Conservation (phyloP, 345 rosid genomes). For the Ceriops zippeliana region DNA sequence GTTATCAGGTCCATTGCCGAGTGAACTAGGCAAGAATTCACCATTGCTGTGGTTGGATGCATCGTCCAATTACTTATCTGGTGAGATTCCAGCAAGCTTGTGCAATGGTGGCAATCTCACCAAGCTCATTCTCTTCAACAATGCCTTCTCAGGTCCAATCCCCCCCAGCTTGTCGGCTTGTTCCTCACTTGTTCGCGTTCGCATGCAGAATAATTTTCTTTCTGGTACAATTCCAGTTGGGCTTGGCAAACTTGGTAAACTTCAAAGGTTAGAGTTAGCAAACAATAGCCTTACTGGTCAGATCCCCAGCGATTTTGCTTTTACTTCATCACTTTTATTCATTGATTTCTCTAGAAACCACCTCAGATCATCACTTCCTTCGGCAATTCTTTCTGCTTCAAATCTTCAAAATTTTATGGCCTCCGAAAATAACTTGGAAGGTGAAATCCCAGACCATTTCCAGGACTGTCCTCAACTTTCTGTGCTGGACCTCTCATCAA, state of each 20-base stretch:
- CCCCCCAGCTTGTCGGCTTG: slow-evolving; percentile 59
- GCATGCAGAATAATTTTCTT: slow-evolving; percentile 75
- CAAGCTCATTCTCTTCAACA: slow-evolving; percentile 88
- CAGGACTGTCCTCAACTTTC: slow-evolving; percentile 91
- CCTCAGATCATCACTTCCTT: slow-evolving; percentile 61
- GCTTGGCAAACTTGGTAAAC: slow-evolving; percentile 71
- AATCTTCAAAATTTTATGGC: slow-evolving; percentile 65
- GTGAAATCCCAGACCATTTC: slow-evolving; percentile 84
- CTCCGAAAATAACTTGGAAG: slow-evolving; percentile 55
- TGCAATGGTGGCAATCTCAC: slow-evolving; percentile 77
- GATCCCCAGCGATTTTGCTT: slow-evolving; percentile 63
- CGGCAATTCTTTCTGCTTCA: slow-evolving; percentile 71
- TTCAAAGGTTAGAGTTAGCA: slow-evolving; percentile 75
- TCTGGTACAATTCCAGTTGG: slow-evolving; percentile 78
- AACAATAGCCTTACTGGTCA: slow-evolving; percentile 71
- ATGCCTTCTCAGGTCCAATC: slow-evolving; percentile 69
- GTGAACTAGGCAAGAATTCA: slow-evolving; percentile 66
- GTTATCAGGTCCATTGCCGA: slow-evolving; percentile 70
- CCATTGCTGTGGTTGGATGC: slow-evolving; percentile 80
- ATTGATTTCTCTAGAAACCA: slow-evolving; percentile 73
- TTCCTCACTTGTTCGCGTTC: slow-evolving; percentile 67
- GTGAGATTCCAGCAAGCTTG: slow-evolving; percentile 58
- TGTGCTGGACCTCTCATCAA: slow-evolving; percentile 75
- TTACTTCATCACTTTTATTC: slow-evolving; percentile 75
- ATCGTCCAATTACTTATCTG: slow-evolving; percentile 76